A percentile compares a stretch with the other conserved stretches of the same genome.
phyloP scores from a whole-genome alignment of 192 early-diverging fungal genomes.

The Mycoemilia scoparia region DNA sequence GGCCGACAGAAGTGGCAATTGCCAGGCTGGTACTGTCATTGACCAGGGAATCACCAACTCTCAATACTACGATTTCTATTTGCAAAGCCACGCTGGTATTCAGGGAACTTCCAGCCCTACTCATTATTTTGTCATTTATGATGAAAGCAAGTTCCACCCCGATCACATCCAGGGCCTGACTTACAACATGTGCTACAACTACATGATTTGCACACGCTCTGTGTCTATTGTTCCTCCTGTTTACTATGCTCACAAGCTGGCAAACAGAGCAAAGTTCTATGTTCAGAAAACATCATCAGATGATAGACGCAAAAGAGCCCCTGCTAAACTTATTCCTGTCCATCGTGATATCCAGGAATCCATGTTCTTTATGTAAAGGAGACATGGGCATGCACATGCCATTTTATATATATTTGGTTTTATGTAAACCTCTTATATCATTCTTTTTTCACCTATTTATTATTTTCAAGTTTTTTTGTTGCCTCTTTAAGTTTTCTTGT shows the following conservation, averaged over 20 bases:
- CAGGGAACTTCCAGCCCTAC: slow-evolving; percentile 88
- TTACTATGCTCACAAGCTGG: slow-evolving; percentile 88
- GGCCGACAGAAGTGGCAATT: slow-evolving; percentile 61
- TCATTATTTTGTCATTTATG: slow-evolving; percentile 77
- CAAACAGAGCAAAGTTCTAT: slow-evolving; percentile 74
- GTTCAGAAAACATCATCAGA: no score
- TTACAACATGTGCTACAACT: slow-evolving; percentile 77
- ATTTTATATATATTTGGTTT: no score
- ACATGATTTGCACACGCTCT: slow-evolving; percentile 66
- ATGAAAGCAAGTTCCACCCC: slow-evolving; percentile 63
- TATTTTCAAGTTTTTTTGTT: no score
- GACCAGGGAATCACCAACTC: slow-evolving; percentile 59
- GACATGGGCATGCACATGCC: no score
- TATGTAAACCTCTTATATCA: no score
- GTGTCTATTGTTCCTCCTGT: slow-evolving; percentile 80
- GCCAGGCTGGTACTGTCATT: slow-evolving; percentile 62
- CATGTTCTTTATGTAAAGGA: no score
- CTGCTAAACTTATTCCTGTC: no score
- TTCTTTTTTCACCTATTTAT: no score
- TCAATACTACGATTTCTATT: slow-evolving; percentile 67
- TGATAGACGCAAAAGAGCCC: no score
- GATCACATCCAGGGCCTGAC: slow-evolving; percentile 75
- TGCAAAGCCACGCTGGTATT: slow-evolving; percentile 77
- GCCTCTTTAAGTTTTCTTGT: no score
- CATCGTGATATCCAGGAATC: no score